Conservation (phyloP, 176 grass and related monocot genomes). For the Chrysopogon serrulatus region DNA sequence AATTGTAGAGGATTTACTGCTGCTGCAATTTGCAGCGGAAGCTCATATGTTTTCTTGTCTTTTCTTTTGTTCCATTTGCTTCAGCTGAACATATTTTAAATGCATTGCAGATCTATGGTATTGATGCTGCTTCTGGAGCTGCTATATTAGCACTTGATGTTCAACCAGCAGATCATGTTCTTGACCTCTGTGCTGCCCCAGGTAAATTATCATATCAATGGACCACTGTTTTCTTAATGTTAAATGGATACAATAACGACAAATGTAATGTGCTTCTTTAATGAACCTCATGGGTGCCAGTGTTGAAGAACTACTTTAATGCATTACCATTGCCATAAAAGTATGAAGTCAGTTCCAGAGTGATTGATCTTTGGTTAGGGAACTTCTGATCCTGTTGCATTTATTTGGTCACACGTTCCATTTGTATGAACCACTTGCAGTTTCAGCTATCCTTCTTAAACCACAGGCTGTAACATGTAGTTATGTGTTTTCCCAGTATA, state of each 20-base stretch:
- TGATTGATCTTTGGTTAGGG: slow-evolving; percentile 6
- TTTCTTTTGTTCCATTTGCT: not conserved
- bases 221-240: not conserved
- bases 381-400: not conserved
- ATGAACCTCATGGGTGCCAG: not conserved
- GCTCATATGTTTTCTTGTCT: not conserved
- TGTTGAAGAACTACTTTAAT: not conserved
- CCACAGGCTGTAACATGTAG: not conserved
- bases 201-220: slow-evolving; percentile 37
- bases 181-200: slow-evolving; percentile 94
- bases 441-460: not conserved
- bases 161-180: slow-evolving; percentile 75
- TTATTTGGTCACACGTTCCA: not conserved
- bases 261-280: not conserved
- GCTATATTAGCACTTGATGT: slow-evolving; percentile 80
- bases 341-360: not conserved
- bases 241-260: not conserved
- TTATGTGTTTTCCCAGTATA: not conserved
- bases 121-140: slow-evolving; percentile 94
- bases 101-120: slow-evolving; percentile 76
- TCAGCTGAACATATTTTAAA: slow-evolving; percentile 19
- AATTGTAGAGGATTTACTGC: not conserved
- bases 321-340: slow-evolving; percentile 1
- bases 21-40: not conserved
- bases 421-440: not conserved